phyloP scores from a whole-genome alignment of 768 basidiomycete species.

The Boletus rufocinnamomeus region DNA sequence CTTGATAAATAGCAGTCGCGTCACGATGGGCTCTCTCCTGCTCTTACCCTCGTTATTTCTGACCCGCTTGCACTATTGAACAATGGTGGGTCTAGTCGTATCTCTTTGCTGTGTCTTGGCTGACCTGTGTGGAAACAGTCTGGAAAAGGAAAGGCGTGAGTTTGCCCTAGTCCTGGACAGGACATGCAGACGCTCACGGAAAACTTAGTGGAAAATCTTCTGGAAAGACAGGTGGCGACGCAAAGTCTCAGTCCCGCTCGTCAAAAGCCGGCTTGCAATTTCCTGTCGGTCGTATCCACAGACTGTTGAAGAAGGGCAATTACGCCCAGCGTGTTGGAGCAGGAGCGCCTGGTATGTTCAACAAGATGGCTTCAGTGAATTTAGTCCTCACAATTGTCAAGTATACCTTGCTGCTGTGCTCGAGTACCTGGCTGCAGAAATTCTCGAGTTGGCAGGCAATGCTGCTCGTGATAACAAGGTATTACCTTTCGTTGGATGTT shows the following conservation, averaged over 20 bases:
- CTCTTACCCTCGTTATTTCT: slow-evolving; percentile 22
- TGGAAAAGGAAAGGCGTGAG: slow-evolving; percentile 59
- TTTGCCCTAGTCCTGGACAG: slow-evolving; percentile 9
- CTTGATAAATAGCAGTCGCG: slow-evolving; percentile 37
- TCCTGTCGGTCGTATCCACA: slow-evolving; percentile 83
- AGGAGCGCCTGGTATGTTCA: slow-evolving; percentile 59
- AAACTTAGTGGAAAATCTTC: slow-evolving; percentile 46
- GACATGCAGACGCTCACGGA: background rate
- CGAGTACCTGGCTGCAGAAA: slow-evolving; percentile 85
- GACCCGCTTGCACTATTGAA: slow-evolving; percentile 10
- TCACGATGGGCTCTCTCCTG: slow-evolving; percentile 11
- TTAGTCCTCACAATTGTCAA: slow-evolving; percentile 24
- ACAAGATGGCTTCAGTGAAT: background rate
- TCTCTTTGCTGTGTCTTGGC: background rate
- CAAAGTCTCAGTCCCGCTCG: slow-evolving; percentile 69
- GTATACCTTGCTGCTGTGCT: slow-evolving; percentile 86
- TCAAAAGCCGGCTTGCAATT: slow-evolving; percentile 65
- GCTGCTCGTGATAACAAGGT: slow-evolving; percentile 75
- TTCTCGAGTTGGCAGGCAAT: slow-evolving; percentile 82
- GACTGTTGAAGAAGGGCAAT: slow-evolving; percentile 72
- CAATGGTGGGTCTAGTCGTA: slow-evolving; percentile 35
- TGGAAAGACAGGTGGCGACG: slow-evolving; percentile 50
- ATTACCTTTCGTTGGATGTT: background rate
- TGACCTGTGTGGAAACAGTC: slow-evolving; percentile 38
- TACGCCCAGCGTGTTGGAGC: slow-evolving; percentile 71